Base-by-base conservation (phyloP, 805 yeast genomes). In the Ogataea siamensis region DNA sequence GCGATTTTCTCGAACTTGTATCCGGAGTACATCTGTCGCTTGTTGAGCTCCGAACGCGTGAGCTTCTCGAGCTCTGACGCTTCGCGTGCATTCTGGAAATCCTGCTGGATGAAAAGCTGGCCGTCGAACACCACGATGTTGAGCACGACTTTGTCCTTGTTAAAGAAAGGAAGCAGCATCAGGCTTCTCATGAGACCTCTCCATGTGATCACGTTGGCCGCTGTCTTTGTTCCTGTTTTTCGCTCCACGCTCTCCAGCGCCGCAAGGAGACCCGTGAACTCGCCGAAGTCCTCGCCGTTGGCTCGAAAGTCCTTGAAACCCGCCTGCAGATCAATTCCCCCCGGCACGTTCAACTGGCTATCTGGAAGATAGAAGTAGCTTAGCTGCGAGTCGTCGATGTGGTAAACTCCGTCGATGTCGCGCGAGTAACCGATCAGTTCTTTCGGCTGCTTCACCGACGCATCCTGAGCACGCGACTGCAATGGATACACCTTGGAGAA, bases 331-430 rank as follows among this genome's bases (percentile, higher is more conserved):
- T 87, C 88, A 15, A 78, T 62, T 5, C 67, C 65, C 6, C 71
- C 73, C n/a, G 65, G 64, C 10, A 47, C 42, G 32, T 79, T 77
- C n/a, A 84, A 54, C 29, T 74, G 76, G 4, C 78, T 60, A 55
- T 86, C 88, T 11, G 96, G 94, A 20, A 91, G 68, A 58, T 87
- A 93, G 64, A 71, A 89, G 61, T 86, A 87, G n/a, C 72, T 65
- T 35, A 87, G 60, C 3, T 74, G 70, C 0, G 76, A 60, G 37
- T 76, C 76, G 47, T 78, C 80, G 7, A 75, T 61, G 4, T 62
- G 55, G 20, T 73, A 68, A 15, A 70, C 75, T 16, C 45, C 42
- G 5, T 78, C 74, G n/a, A 62, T 61, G 18, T 74, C 76, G 40
- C 87, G 66, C 2, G 91, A 78, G 56, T 68, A 91, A 4, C 75